These are phyloP conservation scores for Mycena citricolor DNA, from an alignment of 1,284 basidiomycete genomes.

Conservation along the genomic window DNA sequence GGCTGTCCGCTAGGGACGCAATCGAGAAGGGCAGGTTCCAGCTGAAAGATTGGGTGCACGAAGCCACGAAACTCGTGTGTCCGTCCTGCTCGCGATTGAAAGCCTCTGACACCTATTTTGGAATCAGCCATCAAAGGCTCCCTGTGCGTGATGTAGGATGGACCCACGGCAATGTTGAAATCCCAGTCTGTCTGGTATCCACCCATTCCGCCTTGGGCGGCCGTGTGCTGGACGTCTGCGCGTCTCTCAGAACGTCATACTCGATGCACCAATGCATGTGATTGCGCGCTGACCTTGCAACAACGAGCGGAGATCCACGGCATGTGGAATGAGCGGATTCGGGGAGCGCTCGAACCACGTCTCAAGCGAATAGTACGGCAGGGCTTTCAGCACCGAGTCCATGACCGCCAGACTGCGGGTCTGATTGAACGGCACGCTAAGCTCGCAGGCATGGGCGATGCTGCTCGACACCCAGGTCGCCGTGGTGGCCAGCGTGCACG, in stretches of 20 bases:
- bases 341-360: conserved; percentile 20
- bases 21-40: conserved; percentile 21
- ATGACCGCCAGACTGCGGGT: conserved; percentile 16
- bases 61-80: conserved; percentile 13
- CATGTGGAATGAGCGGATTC: conserved; percentile 20
- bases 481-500: conserved; percentile 14
- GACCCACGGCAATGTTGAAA: conserved; percentile 19
- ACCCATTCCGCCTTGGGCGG: not conserved
- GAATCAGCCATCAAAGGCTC: not conserved
- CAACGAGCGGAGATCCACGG: conserved; percentile 13
- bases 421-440: conserved; percentile 22
- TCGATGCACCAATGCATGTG: no score
- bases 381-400: conserved; percentile 17
- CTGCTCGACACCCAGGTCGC: conserved; percentile 17
- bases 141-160: not conserved
- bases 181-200: conserved; percentile 19
- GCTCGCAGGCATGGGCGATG: conserved; percentile 19
- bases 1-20: conserved; percentile 14
- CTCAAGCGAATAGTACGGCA: conserved; percentile 19
- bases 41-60: conserved; percentile 18
- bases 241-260: no score
- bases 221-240: conserved; percentile 13
- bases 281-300: conserved; percentile 9
- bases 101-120: conserved; percentile 14
- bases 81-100: conserved; percentile 19